Evolutionary conservation across 2,329 filamentous ascomycete genomes (phyloP), one percentile per base, ranked within the genome.

Genomic region (Monilinia polystroma): DNA sequence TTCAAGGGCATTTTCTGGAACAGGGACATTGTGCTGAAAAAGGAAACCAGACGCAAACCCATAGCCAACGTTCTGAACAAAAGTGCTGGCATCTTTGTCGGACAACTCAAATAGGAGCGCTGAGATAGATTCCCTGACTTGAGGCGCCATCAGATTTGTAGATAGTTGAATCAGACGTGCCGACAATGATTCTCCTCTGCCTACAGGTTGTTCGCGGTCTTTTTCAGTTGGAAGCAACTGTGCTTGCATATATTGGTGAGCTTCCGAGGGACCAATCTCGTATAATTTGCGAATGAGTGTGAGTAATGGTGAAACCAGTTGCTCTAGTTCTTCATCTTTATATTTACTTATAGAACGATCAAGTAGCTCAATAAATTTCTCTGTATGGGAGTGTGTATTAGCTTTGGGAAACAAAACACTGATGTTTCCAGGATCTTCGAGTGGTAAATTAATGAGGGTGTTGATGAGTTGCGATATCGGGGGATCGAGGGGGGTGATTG

Each of bases 31-130:
- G 69, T 94, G 90, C 70, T 90, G 89, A 79, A 93, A 89, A 20
- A 99, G 81, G 76, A 95, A 97, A 0, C 95, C 95, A 0, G 93
- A 91, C 0, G 95, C 95, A 75, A 91, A 97, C 0, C 95, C 95
- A 75, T 97, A 99, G 0, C 95, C 95, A 16, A 99, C 91, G 72
- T 97, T 97, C 63, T 91, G 84, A 0, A 98, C 90, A 74, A 97
- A 95, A 41, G 83, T 90, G 20, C 84, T 85, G 0, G 93, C 86
- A 73, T 97, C 88, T 72, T 88, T 90, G 70, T 89, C 90, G 0
- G 93, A 97, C 38, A 98, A 83, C 70, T 96, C 90, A 76, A 96
- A 99, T 69, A 97, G 85, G 32, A 99, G 82, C 41, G 89, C 84
- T 0, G 90, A 91, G 63, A 96, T 89, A 23, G 86, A 85, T 57